Base-by-base conservation (phyloP, 1,284 basidiomycete species). In the Austroboletus olivaceoglutinosus region DNA sequence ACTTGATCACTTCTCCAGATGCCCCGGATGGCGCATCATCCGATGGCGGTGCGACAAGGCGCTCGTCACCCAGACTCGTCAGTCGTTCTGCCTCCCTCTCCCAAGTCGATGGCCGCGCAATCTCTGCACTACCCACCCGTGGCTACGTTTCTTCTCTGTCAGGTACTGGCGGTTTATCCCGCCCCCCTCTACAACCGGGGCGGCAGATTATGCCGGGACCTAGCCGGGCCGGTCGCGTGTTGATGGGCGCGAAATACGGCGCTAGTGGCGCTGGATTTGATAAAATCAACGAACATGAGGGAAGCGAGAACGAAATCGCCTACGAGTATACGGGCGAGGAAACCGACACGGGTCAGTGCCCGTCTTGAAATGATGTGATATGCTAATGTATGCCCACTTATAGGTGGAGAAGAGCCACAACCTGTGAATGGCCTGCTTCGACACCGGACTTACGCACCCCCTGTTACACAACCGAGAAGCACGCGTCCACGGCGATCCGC, bases 401-500 rank as follows among this genome's bases (percentile, higher is more conserved):
- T 36, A 70, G 64, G 62, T 2, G 56, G 58, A 27, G 65, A 67
- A 27, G 65, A 67, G 18, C 60, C 57, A 45, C 68, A 68, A 21
- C 45, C 54, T 3, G 47, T 36, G 18, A 66, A 66, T 47, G 61
- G 56, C 19, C 27, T 48, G 10, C 46, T 53, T 47, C 64, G 64
- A 50, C 68, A 65, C 34, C 58, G 65, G 27, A 65, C 36, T 45
- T 61, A 70, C 23, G 64, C 38, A 19, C 50, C 55, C 25, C 46
- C 64, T 43, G 51, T 58, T 39, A 43, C 51, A 45, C 60, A 56
- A 53, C 51, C 55, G 41, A 56, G 41, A 25, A 45, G 54, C 46
- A 73, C 73, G 21, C 77, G 85, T 31, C 78, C 83, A 45, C 73
- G 85, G 47, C 75, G 86, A 45, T 87, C 85, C 27, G 82, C 83